Conservation (phyloP, 768 basidiomycete species). For the Candolleomyces efflorescens region DNA sequence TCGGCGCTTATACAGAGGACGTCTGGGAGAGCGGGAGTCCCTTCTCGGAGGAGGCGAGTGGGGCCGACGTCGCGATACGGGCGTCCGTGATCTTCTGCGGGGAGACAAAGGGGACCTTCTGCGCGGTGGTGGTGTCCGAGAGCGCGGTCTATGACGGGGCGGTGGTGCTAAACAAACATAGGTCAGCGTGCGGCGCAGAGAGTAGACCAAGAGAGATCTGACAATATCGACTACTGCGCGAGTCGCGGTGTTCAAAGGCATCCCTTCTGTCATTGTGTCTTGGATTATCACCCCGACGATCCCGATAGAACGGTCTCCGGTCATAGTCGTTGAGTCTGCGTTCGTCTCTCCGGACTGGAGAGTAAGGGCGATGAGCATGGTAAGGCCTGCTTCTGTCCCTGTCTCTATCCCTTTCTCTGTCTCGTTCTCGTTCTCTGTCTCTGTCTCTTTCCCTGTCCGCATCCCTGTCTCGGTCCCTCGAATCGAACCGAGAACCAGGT, state of each 20-base stretch:
- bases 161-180: slow-evolving; percentile 6
- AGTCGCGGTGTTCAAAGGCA: background rate
- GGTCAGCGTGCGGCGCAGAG: too few relatives aligned
- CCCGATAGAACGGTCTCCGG: background rate
- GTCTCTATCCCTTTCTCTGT: background rate
- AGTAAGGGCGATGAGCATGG: slow-evolving; percentile 12
- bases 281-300: background rate
- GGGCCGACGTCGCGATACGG: slow-evolving; percentile 7
- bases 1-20: background rate
- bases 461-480: background rate
- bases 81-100: slow-evolving; percentile 5
- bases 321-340: background rate
- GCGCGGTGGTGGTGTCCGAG: slow-evolving; percentile 13
- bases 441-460: slow-evolving; percentile 3
- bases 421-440: background rate
- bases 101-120: background rate
- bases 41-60: background rate
- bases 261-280: background rate
- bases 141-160: slow-evolving; percentile 8
- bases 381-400: slow-evolving; percentile 1
- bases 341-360: background rate
- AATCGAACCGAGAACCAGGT: background rate
- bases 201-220: background rate
- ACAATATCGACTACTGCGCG: background rate
- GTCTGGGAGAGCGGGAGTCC: slow-evolving; percentile 7